Conservation (phyloP, 148 eudicot species). For the Rhododendron kiyosumense region DNA sequence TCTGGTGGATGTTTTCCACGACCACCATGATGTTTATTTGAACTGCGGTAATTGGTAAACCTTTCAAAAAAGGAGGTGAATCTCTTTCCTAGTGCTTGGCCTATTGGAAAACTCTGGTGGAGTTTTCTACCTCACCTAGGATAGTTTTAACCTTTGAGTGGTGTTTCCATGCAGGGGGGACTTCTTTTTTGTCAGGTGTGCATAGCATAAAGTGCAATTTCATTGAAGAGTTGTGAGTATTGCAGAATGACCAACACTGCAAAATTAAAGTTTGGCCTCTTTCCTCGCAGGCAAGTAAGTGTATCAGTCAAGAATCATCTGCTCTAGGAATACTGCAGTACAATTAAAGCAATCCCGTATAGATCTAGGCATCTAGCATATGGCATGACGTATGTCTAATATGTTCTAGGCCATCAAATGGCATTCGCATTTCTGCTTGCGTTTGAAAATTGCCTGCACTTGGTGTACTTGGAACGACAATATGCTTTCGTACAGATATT, state of each 20-base stretch:
- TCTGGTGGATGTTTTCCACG: not conserved
- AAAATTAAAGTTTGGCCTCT: not conserved
- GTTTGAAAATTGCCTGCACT: not conserved
- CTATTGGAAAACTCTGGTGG: not conserved
- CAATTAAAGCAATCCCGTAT: too few species aligned
- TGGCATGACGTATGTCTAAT: not conserved
- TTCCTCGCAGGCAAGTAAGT: not conserved
- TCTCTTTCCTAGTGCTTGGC: not conserved
- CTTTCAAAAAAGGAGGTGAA: not conserved
- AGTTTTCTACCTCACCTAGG: not conserved
- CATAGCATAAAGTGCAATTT: not conserved
- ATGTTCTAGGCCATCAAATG: not conserved
- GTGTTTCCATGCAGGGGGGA: not conserved
- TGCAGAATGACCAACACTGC: not conserved
- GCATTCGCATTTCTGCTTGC: not conserved
- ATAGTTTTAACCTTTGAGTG: not conserved
- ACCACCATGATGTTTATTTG: not conserved
- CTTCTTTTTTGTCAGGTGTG: not conserved
- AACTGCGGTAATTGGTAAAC: not conserved
- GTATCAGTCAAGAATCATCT: not conserved
- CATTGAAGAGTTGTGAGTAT: not conserved
- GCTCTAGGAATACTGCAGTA: not conserved
- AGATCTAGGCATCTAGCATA: not conserved
- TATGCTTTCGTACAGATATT: not conserved
- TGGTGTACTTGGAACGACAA: not conserved